Evolutionary conservation across 176 grass and related monocot species (phyloP), one percentile per base, ranked within the genome.

Genomic region (Chrysopogon serrulatus): DNA sequence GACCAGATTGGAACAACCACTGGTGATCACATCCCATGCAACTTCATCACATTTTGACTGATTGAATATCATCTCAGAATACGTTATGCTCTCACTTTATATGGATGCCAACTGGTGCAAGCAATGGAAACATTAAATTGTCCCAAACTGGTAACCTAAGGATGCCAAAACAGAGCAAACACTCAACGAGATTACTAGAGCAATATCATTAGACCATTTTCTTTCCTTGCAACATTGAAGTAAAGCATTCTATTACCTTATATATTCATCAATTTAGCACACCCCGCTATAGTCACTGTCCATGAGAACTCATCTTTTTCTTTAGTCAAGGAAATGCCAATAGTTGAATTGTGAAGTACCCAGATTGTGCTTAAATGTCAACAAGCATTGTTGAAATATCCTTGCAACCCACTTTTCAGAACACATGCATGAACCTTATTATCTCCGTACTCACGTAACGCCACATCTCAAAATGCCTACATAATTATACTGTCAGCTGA

Each of bases 401-500:
- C 62, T 91, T 71, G 64, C 68, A 88, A 64, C 6, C 70, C 73
- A 7, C 67, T 68, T 80, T 90, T 88, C 56, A 88, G 39, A 84
- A 86, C 47, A 83, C 68, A 47, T 68, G 68, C 48, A 76, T 86
- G 91, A 80, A 90, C 79, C 71, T 90, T 86, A 51, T 90, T 86
- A 51, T 21, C 54, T 14, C 83, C 64, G 43, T 62, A 80, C 81
- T 85, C 32, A 79, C 31, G 65, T 88, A 35, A 83, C 53, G 40
- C 76, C 62, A 76, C 78, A 88, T 77, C 88, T 91, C 43, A 88
- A 84, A 79, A 86, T 72, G 4, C 39, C 78, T 40, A 88, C 31
- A 63, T 40, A 91, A 31, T 56, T 73, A 54, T 93, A 87, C 45
- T 91, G 40, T 84, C 84, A 44, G 80, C 47, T 36, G 66, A 53